Evolutionary conservation across 2,329 filamentous ascomycete species (phyloP).

Genomic region (Fusarium redolens): DNA sequence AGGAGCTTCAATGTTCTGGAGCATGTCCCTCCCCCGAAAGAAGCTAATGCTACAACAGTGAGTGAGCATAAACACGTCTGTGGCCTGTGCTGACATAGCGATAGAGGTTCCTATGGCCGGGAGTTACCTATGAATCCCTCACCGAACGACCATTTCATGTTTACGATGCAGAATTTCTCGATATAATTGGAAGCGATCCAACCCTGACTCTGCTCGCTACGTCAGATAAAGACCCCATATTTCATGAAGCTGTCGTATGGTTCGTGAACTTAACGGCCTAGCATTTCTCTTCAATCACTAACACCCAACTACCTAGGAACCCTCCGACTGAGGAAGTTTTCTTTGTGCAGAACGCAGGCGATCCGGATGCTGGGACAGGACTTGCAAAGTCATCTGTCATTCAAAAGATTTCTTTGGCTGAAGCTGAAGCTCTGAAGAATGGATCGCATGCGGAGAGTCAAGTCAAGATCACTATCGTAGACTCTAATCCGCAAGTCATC

Average conservation of each 20-base stretch:
- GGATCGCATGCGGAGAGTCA: slow-evolving; percentile 37
- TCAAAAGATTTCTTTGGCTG: slow-evolving; percentile 60
- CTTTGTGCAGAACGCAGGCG: slow-evolving; percentile 65
- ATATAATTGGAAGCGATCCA: slow-evolving; percentile 61
- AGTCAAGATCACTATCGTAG: slow-evolving; percentile 56
- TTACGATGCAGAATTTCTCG: slow-evolving; percentile 63
- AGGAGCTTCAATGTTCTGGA: slow-evolving; percentile 38
- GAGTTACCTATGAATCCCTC: slow-evolving; percentile 38
- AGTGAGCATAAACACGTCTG: accelerated
- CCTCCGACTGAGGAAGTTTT: slow-evolving; percentile 63
- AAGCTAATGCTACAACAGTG: slow-evolving; percentile 38
- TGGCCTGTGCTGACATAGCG: not conserved
- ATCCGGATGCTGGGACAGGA: slow-evolving; percentile 59
- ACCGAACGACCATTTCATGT: slow-evolving; percentile 40
- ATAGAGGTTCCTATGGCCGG: slow-evolving; percentile 37
- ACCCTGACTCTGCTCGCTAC: slow-evolving; percentile 62
- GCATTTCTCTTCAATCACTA: not conserved
- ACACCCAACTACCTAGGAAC: slow-evolving; percentile 39
- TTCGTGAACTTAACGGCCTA: not conserved
- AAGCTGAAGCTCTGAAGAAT: slow-evolving; percentile 51
- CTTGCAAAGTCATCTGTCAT: slow-evolving; percentile 63
- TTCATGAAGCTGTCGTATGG: slow-evolving; percentile 68
- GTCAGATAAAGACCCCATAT: slow-evolving; percentile 58
- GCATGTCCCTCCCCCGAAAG: slow-evolving; percentile 23
- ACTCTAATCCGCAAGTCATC: slow-evolving; percentile 56